Base-by-base conservation (phyloP, 2,329 filamentous ascomycete genomes). In the Xylaria sp. region DNA sequence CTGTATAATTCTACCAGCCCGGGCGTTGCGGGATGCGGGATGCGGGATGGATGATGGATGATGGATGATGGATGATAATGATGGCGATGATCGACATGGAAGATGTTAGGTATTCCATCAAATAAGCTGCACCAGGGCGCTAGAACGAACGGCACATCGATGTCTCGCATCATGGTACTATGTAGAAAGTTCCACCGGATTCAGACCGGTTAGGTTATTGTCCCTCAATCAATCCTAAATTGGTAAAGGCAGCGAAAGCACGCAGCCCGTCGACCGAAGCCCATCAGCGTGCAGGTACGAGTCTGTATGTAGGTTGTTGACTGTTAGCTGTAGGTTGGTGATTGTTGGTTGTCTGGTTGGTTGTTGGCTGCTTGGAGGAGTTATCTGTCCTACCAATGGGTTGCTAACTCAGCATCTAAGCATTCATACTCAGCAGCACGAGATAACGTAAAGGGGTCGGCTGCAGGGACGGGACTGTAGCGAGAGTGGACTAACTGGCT, bases 141-240 rank as follows among this genome's bases (percentile, higher is more conserved):
- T n/a, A 28, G 36, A 56, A n/a, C 32, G 43, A 32, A 32, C 36
- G 50, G 57, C 62, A 52, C 46, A 41, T 53, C 62, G 45, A 56
- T 66, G 63, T 66, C 56, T 66, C 56, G 63, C 60, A 64, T 69
- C 41, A 46, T 23, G n/a, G n/a, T n/a, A n/a, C n/a, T n/a, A n/a
- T 63, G 63, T 48, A 60, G 63, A 60, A 52, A 56, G 36, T 6
- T 46, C 41, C 53, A 57, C 39, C 50, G 25, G 55, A 52, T 28
- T 15, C 23, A 52, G 43, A 45, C 18, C 23, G 46, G 43, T 32
- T 45, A 39, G 52, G 39, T 41, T 39, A 41, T 25, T 39, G n/a
- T 56, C 50, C 41, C 48, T 23, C 23, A 58, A 61, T 55, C 41
- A n/a, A n/a, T n/a, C 41, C 52, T 20, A 43, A 60, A 63, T 52